Conservation (phyloP, 768 basidiomycete genomes). For the Podaxis pistillaris region DNA sequence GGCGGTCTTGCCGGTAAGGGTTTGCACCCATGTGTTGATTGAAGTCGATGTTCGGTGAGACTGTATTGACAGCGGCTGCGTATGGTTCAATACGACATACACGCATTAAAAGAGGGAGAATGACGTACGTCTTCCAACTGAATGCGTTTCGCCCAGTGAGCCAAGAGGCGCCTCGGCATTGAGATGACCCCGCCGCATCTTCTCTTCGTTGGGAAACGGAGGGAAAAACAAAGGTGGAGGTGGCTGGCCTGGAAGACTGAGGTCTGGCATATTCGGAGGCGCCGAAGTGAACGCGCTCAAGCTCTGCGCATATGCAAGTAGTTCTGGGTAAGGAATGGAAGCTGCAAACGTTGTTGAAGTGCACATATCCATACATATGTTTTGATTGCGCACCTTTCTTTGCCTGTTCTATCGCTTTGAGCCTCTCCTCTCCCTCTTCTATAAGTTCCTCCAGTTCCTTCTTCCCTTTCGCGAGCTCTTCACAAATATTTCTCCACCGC, state of each 20-base stretch:
- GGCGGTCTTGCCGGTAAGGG: conserved; percentile 70
- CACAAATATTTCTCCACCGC: conserved; percentile 68
- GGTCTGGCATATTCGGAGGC: conserved; percentile 84
- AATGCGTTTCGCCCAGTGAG: conserved; percentile 75
- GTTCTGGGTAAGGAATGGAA: conserved; percentile 78
- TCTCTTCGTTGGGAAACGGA: conserved; percentile 89
- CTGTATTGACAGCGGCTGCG: conserved; percentile 50
- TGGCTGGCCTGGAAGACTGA: conserved; percentile 64
- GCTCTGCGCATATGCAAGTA: conserved; percentile 82
- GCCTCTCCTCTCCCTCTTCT: conserved; percentile 71
- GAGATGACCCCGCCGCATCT: conserved; percentile 80
- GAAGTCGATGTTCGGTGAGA: conserved; percentile 52
- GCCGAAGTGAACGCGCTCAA: conserved; percentile 86
- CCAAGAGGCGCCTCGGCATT: conserved; percentile 81
- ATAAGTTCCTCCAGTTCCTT: conserved; percentile 68
- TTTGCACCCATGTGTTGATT: conserved; percentile 56
- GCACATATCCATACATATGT: not conserved
- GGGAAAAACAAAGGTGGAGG: conserved; percentile 84
- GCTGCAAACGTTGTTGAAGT: conserved; percentile 37
- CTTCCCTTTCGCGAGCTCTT: conserved; percentile 63
- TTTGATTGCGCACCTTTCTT: conserved; percentile 53
- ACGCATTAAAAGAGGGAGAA: conserved; percentile 3
- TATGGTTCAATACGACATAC: conserved; percentile 11
- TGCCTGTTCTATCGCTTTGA: conserved; percentile 68
- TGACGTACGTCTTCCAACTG: conserved; percentile 69